phyloP scores from a whole-genome alignment of 176 grass and related monocot genomes.

The Musa acuminata region DNA sequence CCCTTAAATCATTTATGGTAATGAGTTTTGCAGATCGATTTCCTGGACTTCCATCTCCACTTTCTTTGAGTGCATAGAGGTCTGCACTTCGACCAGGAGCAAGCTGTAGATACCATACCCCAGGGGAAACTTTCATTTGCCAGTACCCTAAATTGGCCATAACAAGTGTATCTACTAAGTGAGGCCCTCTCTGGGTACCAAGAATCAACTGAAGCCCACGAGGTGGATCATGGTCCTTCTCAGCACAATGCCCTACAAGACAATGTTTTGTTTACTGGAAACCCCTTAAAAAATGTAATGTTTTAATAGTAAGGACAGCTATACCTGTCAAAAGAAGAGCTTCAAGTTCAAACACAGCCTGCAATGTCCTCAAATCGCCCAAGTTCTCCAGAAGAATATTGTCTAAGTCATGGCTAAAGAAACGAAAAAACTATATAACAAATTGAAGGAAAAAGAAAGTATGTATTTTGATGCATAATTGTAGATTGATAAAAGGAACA shows the following conservation, averaged over 20 bases:
- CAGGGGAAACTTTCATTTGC: conserved; percentile 99
- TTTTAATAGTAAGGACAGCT: background rate
- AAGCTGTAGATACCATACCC: conserved; percentile 86
- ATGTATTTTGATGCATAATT: background rate
- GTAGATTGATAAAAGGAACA: background rate
- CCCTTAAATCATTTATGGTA: conserved; percentile 84
- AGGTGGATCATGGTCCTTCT: conserved; percentile 85
- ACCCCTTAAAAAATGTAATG: conserved; percentile 20
- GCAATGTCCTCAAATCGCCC: conserved; percentile 69
- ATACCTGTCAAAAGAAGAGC: conserved; percentile 86
- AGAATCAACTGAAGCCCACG: conserved; percentile 95
- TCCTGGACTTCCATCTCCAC: conserved; percentile 7
- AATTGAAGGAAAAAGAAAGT: background rate
- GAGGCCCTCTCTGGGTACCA: conserved; percentile 77
- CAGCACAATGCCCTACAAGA: conserved; percentile 84
- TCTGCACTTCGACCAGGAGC: conserved; percentile 91
- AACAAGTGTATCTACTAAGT: conserved; percentile 95
- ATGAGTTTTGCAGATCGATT: conserved; percentile 46
- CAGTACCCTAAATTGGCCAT: conserved; percentile 99
- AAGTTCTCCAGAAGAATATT: conserved; percentile 96
- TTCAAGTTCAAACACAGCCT: conserved; percentile 98
- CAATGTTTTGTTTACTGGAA: conserved; percentile 9
- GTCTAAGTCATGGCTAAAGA: conserved; percentile 86
- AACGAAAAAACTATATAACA: conserved; percentile 26
- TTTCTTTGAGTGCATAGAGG: conserved; percentile 51